Evolutionary conservation across 371 early-diverging fungal species (phyloP), one percentile per base, ranked within the genome.

Genomic region (Mucor velutinosus): DNA sequence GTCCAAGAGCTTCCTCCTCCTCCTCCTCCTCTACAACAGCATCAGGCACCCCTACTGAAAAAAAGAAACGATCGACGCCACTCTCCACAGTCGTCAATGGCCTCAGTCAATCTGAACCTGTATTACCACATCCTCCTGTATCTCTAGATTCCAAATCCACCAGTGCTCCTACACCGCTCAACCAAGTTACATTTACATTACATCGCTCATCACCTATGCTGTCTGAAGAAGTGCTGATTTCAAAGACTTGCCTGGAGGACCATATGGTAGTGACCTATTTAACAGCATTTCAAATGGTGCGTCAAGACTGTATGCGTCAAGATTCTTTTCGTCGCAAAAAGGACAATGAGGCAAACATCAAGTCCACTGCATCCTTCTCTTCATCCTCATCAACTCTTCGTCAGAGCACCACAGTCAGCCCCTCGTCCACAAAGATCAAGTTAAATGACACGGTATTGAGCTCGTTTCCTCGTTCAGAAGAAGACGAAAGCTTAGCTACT

Each of bases 261-360:
- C 84, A 83, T 70, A 76, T 76, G 81, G 73, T 83, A 17, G 79
- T 83, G 7, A 83, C 80, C 29, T 83, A 83, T 62, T 64, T 83
- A 32, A 79, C 74, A 19, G 81, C 81, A 7, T 78, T 81, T 19
- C 81, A 81, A 58, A 73, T 67, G 29, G 84, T 69, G 8, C 69
- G 80, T 7, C 75, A 79, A 43, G 76, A 76, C 33, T 76, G 81
- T 57, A 79, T 81, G 78, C 79, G 77, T 33, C 72, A 68, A 41
- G 60, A 45, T 23, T 45, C 66, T 7, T 61, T 39, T n/a, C 41
- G 57, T 12, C 47, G 47, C 21, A 47, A 21, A 47, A 47, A 21
- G 3, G 41, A 60, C 3, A 45, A 53, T 39, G 17, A 25, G 15
- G 55, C 32, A 12, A 25, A 62, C n/a, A 37, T 41, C 35, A 7